Evolutionary conservation across 2,329 filamentous ascomycete species (phyloP).

Genomic region (Aspergillus transmontanensis): DNA sequence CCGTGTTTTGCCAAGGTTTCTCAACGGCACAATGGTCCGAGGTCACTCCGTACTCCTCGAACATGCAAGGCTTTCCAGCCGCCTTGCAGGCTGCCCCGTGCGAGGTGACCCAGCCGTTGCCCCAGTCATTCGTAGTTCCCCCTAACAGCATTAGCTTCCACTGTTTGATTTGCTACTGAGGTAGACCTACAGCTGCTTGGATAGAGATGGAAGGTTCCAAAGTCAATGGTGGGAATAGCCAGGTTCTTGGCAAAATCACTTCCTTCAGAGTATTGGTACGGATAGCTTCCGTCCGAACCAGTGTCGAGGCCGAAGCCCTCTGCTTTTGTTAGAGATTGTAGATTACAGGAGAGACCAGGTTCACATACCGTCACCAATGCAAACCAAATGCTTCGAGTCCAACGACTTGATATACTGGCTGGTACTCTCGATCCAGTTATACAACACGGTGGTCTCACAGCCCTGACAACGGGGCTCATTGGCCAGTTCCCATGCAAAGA

Average conservation of each 20-base stretch:
- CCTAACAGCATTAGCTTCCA: constrained; percentile 20
- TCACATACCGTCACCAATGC: constrained; percentile 55
- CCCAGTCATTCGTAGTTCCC: constrained; percentile 45
- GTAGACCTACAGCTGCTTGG: constrained; percentile 45
- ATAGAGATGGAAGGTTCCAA: constrained; percentile 59
- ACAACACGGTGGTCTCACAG: constrained; percentile 60
- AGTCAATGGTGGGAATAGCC: constrained; percentile 57
- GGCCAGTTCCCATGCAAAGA: constrained; percentile 69
- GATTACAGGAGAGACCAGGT: not conserved
- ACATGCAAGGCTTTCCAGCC: constrained; percentile 43
- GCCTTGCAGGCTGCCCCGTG: constrained; percentile 45
- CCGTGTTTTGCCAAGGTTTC: constrained; percentile 39
- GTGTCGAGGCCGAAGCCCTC: constrained; percentile 59
- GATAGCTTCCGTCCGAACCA: constrained; percentile 55
- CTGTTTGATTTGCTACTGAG: not conserved
- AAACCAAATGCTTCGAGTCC: constrained; percentile 63
- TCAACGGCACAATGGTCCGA: constrained; percentile 31
- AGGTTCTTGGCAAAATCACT: constrained; percentile 56
- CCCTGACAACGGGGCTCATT: constrained; percentile 68
- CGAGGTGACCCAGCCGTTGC: constrained; percentile 50
- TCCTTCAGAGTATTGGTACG: constrained; percentile 55
- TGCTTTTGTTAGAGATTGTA: constrained; percentile 7
- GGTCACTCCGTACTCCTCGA: constrained; percentile 45
- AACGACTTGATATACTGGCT: constrained; percentile 66
- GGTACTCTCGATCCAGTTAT: constrained; percentile 60